Base-by-base conservation (phyloP, 2,329 filamentous ascomycete species). In the Fusarium scirpi region DNA sequence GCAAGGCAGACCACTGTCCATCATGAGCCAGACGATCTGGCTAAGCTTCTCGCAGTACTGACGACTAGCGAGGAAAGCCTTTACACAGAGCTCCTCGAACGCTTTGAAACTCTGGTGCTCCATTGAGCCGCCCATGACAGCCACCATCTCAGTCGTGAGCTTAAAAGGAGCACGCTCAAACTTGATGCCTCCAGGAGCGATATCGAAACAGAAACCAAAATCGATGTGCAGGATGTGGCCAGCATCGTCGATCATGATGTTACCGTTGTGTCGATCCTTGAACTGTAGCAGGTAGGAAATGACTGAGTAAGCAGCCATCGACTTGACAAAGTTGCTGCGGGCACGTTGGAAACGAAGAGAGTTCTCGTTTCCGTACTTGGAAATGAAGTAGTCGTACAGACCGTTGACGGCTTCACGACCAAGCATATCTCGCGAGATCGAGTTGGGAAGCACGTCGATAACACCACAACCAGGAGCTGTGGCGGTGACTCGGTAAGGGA, bases 161-260 rank as follows among this genome's bases (percentile, higher is more conserved):
- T 99, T 99, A 87, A 99, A 99, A 0, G 96, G 96, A 0, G 96
- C 96, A 25, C 96, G 92, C 84, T 99, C 96, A 78, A 99, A 99
- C 74, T 94, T 95, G 77, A 99, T 94, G 65, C 97, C 96, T 49
- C 96, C 96, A 0, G 96, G 96, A 2, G 94, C 96, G 74, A 99
- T 98, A 78, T 99, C 97, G 82, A 99, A 99, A 83, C 95, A 98
- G 87, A 99, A 99, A 12, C 96, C 96, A 77, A 99, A 99, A 80
- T 99, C 96, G 74, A 99, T 98, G 83, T 99, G 96, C 57, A 99
- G 88, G 76, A 99, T 97, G 81, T 99, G 96, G 6, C 97, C 96
- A 1, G 92, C 93, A 76, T 98, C 95, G 79, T 99, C 95, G 69
- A 99, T 91, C 97, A 99, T 99, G 84, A 99, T 99, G 84, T 99